Conservation (phyloP, 2,329 filamentous ascomycete genomes). For the Arthrinium phaeospermum region DNA sequence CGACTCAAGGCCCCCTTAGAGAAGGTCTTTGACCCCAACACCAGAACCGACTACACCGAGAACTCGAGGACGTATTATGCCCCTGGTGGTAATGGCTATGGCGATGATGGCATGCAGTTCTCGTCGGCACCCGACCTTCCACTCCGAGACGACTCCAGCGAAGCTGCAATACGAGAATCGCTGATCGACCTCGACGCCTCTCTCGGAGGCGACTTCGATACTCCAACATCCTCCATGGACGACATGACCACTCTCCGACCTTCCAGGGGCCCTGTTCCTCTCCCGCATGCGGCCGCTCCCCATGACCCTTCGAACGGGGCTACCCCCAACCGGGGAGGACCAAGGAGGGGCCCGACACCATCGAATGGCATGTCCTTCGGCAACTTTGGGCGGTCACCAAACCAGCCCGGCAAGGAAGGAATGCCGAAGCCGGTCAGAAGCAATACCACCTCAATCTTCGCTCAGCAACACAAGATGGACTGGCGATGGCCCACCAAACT, state of each 20-base stretch:
- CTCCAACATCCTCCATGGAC: constrained; percentile 60
- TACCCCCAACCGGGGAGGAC: background rate
- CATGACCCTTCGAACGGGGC: background rate
- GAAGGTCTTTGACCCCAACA: constrained; percentile 70
- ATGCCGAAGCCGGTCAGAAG: background rate
- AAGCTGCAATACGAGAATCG: constrained; percentile 61
- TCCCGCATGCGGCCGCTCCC: constrained; percentile 45
- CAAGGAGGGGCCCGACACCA: background rate
- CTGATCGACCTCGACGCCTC: constrained; percentile 69
- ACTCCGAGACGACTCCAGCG: constrained; percentile 60
- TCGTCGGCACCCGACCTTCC: constrained; percentile 59
- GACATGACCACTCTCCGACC: constrained; percentile 64
- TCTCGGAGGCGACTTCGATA: constrained; percentile 49
- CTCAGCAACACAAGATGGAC: constrained; percentile 57
- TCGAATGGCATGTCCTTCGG: background rate
- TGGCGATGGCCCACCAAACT: constrained; percentile 64
- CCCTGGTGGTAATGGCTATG: background rate
- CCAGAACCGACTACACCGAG: constrained; percentile 67
- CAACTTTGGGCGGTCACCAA: background rate
- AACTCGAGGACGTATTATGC: constrained; percentile 65
- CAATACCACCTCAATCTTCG: constrained; percentile 60
- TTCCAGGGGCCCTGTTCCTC: constrained; percentile 38
- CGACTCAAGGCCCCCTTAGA: constrained; percentile 65
- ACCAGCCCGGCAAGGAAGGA: background rate
- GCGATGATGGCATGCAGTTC: constrained; percentile 44